Evolutionary conservation across 2,329 filamentous ascomycete genomes (phyloP).

Genomic region (Juglanconis oblonga): DNA sequence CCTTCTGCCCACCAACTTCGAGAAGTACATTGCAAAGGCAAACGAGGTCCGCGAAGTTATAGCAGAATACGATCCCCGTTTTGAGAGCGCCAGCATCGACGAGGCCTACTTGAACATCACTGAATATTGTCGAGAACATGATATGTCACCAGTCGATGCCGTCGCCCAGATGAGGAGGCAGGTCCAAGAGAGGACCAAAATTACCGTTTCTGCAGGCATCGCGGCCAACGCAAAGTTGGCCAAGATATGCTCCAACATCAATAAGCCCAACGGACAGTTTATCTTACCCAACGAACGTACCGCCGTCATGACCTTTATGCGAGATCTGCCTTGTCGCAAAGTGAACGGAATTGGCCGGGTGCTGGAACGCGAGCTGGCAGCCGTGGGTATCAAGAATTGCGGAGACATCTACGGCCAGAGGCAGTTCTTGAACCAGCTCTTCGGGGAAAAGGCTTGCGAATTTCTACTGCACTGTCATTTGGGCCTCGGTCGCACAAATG

Average conservation of each 20-base stretch:
- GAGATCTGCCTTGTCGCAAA: conserved; percentile 77
- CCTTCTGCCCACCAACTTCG: conserved; percentile 79
- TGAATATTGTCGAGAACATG: conserved; percentile 70
- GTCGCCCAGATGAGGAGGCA: conserved; percentile 76
- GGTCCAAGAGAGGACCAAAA: conserved; percentile 70
- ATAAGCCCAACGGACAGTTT: conserved; percentile 96
- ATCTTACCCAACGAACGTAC: conserved; percentile 67
- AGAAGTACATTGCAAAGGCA: conserved; percentile 89
- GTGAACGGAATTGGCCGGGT: conserved; percentile 95
- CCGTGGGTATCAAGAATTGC: conserved; percentile 83
- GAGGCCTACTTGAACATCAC: conserved; percentile 97
- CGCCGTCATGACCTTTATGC: conserved; percentile 83
- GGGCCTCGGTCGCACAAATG: conserved; percentile 78
- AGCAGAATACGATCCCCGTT: conserved; percentile 82
- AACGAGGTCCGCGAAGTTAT: conserved; percentile 81
- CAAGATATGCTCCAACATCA: conserved; percentile 92
- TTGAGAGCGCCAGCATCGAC: conserved; percentile 91
- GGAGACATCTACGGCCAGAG: conserved; percentile 81
- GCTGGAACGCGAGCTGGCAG: conserved; percentile 84
- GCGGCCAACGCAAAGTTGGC: conserved; percentile 90
- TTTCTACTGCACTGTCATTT: conserved; percentile 84
- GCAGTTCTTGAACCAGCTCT: conserved; percentile 70
- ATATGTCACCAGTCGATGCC: conserved; percentile 66
- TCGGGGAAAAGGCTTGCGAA: conserved; percentile 86
- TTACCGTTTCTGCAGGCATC: conserved; percentile 93